Conservation (phyloP, 768 basidiomycete species). For the Trametopsis cervina region DNA sequence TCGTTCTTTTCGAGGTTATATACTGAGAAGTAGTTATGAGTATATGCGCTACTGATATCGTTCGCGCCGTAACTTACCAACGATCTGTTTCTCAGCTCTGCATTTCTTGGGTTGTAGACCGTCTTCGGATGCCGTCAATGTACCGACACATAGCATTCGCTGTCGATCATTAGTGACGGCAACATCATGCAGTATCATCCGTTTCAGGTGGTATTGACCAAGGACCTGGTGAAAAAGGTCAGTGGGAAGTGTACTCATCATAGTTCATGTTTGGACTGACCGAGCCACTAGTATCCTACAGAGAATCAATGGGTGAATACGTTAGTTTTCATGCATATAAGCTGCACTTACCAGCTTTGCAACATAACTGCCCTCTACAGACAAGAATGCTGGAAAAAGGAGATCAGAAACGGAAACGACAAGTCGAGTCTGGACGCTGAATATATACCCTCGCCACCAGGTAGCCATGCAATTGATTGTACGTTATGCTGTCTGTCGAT, state of each 20-base stretch:
- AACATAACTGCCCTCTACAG: constrained; percentile 58
- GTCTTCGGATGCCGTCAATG: constrained; percentile 49
- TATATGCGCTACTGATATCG: background rate
- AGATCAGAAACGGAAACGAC: background rate
- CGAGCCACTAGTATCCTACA: constrained; percentile 59
- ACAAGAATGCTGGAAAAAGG: constrained; percentile 47
- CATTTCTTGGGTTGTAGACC: constrained; percentile 65
- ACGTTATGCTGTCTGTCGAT: constrained; percentile 49
- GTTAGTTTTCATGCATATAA: too few species aligned
- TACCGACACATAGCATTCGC: constrained; percentile 61
- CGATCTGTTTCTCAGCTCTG: constrained; percentile 61
- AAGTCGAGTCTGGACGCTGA: background rate
- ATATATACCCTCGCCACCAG: constrained; percentile 44
- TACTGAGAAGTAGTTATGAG: constrained; percentile 29
- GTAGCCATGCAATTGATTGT: constrained; percentile 62
- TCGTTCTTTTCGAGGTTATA: constrained; percentile 56
- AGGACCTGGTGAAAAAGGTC: constrained; percentile 31
- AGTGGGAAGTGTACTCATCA: too few species aligned
- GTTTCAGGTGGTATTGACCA: constrained; percentile 49
- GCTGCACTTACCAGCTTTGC: constrained; percentile 43
- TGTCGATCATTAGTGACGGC: constrained; percentile 57
- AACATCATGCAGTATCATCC: constrained; percentile 61
- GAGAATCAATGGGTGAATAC: too few species aligned
- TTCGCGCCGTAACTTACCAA: constrained; percentile 38
- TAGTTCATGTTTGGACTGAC: too few species aligned